Evolutionary conservation across 176 grass and related monocot genomes (phyloP).

Genomic region (Ensete ventricosum): DNA sequence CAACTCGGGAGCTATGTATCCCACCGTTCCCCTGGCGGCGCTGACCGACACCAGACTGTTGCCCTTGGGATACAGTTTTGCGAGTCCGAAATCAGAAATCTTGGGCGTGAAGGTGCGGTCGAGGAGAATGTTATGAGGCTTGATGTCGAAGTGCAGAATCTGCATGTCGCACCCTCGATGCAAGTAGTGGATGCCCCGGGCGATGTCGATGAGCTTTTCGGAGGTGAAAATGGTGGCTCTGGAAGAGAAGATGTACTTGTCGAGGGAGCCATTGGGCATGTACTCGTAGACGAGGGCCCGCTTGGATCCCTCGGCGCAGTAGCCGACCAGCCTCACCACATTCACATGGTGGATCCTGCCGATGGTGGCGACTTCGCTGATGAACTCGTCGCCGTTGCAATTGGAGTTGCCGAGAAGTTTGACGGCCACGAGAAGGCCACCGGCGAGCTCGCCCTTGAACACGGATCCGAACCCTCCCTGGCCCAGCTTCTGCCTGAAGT

Average conservation of each 20-base stretch:
- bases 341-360: conserved; percentile 15
- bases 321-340: conserved; percentile 12
- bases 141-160: conserved; percentile 11
- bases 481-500: conserved; percentile 3
- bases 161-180: conserved; percentile 21
- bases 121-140: neutral
- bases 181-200: conserved; percentile 19
- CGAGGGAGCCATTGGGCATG: conserved; percentile 7
- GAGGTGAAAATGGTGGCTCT: neutral
- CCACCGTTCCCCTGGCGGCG: neutral
- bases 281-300: conserved; percentile 18
- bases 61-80: conserved; percentile 8
- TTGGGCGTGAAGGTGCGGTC: conserved; percentile 2
- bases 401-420: conserved; percentile 11
- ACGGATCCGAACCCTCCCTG: conserved; percentile 13
- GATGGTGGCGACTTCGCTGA: conserved; percentile 11
- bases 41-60: neutral
- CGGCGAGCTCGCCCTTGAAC: conserved; percentile 10
- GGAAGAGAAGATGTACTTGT: conserved; percentile 10
- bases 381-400: conserved; percentile 4
- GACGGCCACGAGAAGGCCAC: neutral
- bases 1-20: conserved; percentile 18
- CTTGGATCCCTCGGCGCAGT: conserved; percentile 4
- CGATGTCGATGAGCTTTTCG: conserved; percentile 6
- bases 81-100: conserved; percentile 17